Percentiles rank a stretch among this genome's conserved stretches.
Conservation (phyloP, 2,329 filamentous ascomycete species). For the Didymellaceae sp. region DNA sequence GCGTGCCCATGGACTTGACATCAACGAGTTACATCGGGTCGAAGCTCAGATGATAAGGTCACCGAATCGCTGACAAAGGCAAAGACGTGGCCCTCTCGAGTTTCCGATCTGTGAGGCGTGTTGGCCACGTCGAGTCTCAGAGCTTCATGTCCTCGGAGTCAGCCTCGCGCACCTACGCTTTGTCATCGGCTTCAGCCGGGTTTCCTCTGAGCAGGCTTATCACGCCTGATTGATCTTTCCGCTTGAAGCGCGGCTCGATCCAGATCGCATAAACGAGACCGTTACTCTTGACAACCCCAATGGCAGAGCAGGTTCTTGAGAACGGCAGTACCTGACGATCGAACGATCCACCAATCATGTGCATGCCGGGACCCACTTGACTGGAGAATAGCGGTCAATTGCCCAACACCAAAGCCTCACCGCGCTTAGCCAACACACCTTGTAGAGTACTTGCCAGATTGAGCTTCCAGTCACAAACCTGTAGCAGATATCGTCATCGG, state of each 20-base stretch:
- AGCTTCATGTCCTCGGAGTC: conserved; percentile 4
- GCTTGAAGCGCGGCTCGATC: neutral
- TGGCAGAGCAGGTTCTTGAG: conserved; percentile 3
- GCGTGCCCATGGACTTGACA: neutral
- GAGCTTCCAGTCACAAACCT: conserved; percentile 6
- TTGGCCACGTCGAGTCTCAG: conserved; percentile 7
- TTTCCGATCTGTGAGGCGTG: conserved; percentile 18
- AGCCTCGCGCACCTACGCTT: neutral
- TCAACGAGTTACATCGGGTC: neutral
- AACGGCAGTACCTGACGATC: conserved; percentile 11
- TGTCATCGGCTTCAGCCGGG: conserved; percentile 1
- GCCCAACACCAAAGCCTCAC: conserved; percentile 15
- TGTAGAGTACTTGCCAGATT: conserved; percentile 10
- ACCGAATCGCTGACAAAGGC: conserved; percentile 2
- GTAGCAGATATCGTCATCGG: conserved; percentile 4
- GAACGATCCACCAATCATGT: conserved; percentile 10
- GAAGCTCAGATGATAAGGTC: neutral
- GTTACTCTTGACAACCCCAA: conserved; percentile 9
- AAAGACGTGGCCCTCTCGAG: conserved; percentile 16
- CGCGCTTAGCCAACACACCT: conserved; percentile 9
- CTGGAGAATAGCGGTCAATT: conserved; percentile 16
- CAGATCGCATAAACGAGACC: neutral
- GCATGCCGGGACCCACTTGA: conserved; percentile 11
- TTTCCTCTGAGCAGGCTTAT: neutral
- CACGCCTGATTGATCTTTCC: neutral